phyloP scores from a whole-genome alignment of 805 yeast genomes.

The Nakazawaea ambrosiae region DNA sequence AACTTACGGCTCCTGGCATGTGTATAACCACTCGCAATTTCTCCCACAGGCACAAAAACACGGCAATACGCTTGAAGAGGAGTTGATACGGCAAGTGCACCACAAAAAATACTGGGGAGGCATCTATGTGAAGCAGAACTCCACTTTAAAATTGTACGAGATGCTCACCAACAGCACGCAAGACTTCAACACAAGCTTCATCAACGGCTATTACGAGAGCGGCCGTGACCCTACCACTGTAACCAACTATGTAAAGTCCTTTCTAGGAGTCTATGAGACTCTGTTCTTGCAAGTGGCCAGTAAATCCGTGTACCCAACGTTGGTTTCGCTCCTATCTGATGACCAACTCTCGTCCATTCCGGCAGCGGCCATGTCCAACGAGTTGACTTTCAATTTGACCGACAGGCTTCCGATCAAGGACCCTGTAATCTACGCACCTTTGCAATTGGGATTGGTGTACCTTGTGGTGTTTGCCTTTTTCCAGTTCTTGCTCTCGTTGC shows the following conservation, averaged over 20 bases:
- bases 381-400: conserved; percentile 25
- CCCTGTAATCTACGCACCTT: conserved; percentile 53
- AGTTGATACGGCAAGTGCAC: conserved; percentile 37
- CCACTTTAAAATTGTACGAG: conserved; percentile 29
- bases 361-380: conserved; percentile 14
- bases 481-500: conserved; percentile 54
- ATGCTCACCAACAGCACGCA: conserved; percentile 28
- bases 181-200: conserved; percentile 17
- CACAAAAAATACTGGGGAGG: conserved; percentile 60
- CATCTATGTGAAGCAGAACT: conserved; percentile 42
- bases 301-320: background rate
- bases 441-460: conserved; percentile 71
- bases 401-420: conserved; percentile 48
- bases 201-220: conserved; percentile 44
- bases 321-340: background rate
- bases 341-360: conserved; percentile 9
- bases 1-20: conserved; percentile 29
- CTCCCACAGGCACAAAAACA: conserved; percentile 19
- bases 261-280: conserved; percentile 29
- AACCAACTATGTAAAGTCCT: conserved; percentile 36
- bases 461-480: conserved; percentile 67
- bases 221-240: conserved; percentile 55
- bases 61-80: conserved; percentile 27
- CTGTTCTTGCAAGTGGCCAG: conserved; percentile 18
- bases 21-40: conserved; percentile 24